phyloP scores from a whole-genome alignment of 169 alveolate species.

The Plasmodium malariae region DNA sequence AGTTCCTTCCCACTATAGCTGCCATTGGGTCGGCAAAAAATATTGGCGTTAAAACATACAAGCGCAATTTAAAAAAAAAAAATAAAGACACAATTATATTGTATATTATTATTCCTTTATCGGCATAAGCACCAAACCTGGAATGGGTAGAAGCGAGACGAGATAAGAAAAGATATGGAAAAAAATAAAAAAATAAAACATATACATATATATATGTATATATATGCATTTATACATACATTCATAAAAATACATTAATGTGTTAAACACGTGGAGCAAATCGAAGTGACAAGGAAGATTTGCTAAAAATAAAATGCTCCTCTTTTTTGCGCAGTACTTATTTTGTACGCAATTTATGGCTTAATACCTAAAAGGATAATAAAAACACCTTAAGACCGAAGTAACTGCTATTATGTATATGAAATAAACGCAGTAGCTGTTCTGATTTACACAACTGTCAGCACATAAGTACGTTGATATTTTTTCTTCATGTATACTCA shows the following conservation, averaged over 20 bases:
- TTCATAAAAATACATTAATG: background rate
- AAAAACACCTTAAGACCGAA: constrained; percentile 31
- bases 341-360: too few relatives aligned
- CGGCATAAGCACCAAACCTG: constrained; percentile 51
- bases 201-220: background rate
- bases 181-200: background rate
- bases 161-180: background rate
- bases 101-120: constrained; percentile 50
- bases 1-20: constrained; percentile 40
- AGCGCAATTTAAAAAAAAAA: constrained; percentile 51
- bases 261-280: too few relatives aligned
- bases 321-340: too few relatives aligned
- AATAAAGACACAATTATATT: constrained; percentile 43
- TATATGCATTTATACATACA: background rate
- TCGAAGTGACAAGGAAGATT: too few relatives aligned
- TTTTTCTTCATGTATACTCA: constrained; percentile 23
- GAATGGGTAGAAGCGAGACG: background rate
- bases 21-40: constrained; percentile 74
- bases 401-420: constrained; percentile 24
- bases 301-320: too few relatives aligned
- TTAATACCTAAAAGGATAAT: constrained; percentile 60
- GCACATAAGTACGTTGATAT: background rate
- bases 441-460: background rate
- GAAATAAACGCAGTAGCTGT: constrained; percentile 13
- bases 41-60: constrained; percentile 59